A percentile compares a stretch with the other conserved stretches of the same genome.
Evolutionary conservation across 2,329 filamentous ascomycete species (phyloP).

Genomic region (Pseudocercospora eumusae): DNA sequence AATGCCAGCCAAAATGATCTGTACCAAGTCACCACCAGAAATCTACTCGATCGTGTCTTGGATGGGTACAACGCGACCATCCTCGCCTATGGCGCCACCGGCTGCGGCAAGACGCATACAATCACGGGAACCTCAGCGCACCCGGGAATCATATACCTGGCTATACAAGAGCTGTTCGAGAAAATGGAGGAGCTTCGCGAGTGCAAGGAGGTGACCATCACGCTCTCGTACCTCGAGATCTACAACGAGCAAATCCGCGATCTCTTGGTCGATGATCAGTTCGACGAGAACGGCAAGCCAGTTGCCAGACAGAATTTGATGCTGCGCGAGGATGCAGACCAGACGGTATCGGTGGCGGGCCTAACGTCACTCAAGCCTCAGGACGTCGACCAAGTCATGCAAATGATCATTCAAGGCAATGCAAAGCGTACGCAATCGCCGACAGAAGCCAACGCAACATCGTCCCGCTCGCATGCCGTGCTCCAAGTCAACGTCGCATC

Average conservation of each 20-base stretch:
- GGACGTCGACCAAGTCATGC: constrained; percentile 96
- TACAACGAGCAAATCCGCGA: constrained; percentile 99
- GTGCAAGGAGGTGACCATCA: constrained; percentile 86
- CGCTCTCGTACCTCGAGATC: constrained; percentile 93
- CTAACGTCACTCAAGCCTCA: constrained; percentile 88
- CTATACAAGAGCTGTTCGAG: constrained; percentile 98
- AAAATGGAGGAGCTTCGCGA: constrained; percentile 83
- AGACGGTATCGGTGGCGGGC: constrained; percentile 86
- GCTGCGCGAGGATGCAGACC: constrained; percentile 91
- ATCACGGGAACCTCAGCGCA: constrained; percentile 86
- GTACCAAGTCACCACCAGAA: constrained; percentile 88
- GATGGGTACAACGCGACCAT: constrained; percentile 99
- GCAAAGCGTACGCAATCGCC: constrained; percentile 93
- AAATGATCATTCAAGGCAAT: constrained; percentile 96
- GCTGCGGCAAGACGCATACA: constrained; percentile 97
- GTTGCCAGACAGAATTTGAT: constrained; percentile 81
- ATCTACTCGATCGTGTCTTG: constrained; percentile 88
- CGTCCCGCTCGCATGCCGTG: constrained; percentile 93
- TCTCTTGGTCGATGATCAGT: constrained; percentile 56
- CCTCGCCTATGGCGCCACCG: constrained; percentile 96
- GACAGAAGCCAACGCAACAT: constrained; percentile 95
- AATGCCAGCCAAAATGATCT: constrained; percentile 89
- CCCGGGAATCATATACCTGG: constrained; percentile 96
- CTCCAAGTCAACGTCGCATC: constrained; percentile 95
- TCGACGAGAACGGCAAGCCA: constrained; percentile 44